phyloP scores from a whole-genome alignment of 129 eudicot genomes.

The Pseudognaphalium luteoalbum region DNA sequence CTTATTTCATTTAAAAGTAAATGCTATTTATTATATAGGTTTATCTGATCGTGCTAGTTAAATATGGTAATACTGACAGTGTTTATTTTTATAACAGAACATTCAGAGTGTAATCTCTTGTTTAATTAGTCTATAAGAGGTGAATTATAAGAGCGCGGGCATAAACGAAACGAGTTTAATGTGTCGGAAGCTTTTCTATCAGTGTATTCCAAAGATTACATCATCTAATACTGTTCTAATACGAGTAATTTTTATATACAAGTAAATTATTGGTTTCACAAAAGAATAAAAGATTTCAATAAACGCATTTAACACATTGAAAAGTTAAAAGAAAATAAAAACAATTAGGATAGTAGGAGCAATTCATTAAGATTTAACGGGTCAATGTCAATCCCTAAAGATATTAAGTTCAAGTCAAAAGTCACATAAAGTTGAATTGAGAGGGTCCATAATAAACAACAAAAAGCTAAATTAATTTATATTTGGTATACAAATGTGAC shows the following conservation, averaged over 20 bases:
- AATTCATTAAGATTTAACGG: constrained; percentile 1
- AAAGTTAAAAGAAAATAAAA: too few species aligned
- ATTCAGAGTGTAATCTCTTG: background rate
- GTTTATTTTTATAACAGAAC: background rate
- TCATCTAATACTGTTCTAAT: background rate
- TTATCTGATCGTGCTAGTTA: too few species aligned
- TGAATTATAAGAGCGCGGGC: too few species aligned
- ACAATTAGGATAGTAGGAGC: background rate
- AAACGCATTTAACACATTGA: too few species aligned
- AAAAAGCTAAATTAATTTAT: constrained; percentile 1
- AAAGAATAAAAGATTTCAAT: too few species aligned
- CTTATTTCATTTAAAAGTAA: too few species aligned
- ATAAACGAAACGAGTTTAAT: too few species aligned
- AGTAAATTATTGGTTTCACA: too few species aligned
- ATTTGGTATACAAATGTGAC: constrained; percentile 37
- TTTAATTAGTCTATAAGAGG: too few species aligned
- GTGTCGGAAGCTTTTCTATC: background rate
- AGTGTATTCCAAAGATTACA: background rate
- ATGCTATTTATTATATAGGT: too few species aligned
- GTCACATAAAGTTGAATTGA: constrained; percentile 31
- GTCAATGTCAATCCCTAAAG: constrained; percentile 24
- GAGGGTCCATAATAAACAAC: constrained; percentile 36
- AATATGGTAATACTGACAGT: background rate
- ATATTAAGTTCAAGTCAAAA: constrained; percentile 36
- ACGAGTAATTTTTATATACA: too few species aligned